Conservation (phyloP, 2,329 filamentous ascomycete species). For the Colletotrichum ledebouriae region DNA sequence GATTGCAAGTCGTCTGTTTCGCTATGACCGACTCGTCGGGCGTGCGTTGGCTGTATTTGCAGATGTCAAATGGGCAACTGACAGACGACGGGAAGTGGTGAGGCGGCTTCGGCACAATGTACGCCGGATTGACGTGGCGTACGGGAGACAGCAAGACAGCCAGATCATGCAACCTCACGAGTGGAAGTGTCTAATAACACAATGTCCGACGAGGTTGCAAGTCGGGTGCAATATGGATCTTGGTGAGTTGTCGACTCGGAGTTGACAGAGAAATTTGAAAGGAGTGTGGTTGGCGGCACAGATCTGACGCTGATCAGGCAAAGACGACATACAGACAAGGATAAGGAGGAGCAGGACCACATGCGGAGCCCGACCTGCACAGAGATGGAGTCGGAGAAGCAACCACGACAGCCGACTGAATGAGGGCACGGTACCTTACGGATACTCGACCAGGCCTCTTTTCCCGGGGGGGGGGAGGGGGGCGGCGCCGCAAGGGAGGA, state of each 20-base stretch:
- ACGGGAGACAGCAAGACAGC: conserved; percentile 13
- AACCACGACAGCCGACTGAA: conserved; percentile 37
- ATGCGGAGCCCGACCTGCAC: conserved; percentile 41
- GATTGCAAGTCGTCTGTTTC: not conserved
- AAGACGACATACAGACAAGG: conserved; percentile 40
- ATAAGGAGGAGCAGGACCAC: conserved; percentile 37
- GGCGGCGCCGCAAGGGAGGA: too few species aligned
- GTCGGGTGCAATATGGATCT: conserved; percentile 27
- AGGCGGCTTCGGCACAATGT: conserved; percentile 4
- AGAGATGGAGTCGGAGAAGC: conserved; percentile 39
- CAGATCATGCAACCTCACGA: conserved; percentile 17
- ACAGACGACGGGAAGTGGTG: not conserved
- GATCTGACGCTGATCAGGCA: conserved; percentile 41
- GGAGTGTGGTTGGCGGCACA: conserved; percentile 31
- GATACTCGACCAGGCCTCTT: conserved; percentile 14
- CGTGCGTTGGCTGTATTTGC: conserved; percentile 1
- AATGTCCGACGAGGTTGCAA: conserved; percentile 26
- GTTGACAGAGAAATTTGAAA: conserved; percentile 35
- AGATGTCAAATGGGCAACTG: not conserved
- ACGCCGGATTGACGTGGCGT: conserved; percentile 2
- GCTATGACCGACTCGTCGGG: conserved; percentile 1
- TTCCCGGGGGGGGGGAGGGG: not conserved
- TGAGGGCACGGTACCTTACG: conserved; percentile 24
- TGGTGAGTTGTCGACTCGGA: conserved; percentile 25
- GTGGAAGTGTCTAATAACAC: conserved; percentile 42